These are phyloP conservation scores for Aquilaria malaccensis DNA, from an alignment of 345 rosid genomes.

Conservation along the genomic window DNA sequence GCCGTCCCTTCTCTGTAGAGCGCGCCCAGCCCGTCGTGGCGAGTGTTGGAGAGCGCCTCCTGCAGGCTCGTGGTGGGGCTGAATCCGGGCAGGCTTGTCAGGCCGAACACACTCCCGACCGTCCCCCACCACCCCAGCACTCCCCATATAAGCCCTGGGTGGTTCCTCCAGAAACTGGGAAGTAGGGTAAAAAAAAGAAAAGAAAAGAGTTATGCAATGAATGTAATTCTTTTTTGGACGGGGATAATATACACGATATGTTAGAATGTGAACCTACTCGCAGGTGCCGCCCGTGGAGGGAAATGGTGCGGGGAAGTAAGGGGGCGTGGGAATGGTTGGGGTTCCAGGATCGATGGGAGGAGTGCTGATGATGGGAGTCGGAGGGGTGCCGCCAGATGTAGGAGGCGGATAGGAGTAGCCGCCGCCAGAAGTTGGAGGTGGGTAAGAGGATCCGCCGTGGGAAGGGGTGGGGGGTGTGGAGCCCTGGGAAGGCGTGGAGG, in stretches of 20 bases:
- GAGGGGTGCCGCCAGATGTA: slow-evolving; percentile 24
- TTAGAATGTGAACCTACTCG: slow-evolving; percentile 47
- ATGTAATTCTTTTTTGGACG: background rate
- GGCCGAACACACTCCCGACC: slow-evolving; percentile 57
- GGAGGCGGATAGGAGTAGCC: slow-evolving; percentile 17
- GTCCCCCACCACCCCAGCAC: slow-evolving; percentile 91
- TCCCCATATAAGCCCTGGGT: slow-evolving; percentile 74
- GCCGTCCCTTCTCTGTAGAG: slow-evolving; percentile 97
- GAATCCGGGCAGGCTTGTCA: slow-evolving; percentile 40
- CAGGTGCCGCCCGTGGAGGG: slow-evolving; percentile 68
- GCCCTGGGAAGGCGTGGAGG: slow-evolving; percentile 14
- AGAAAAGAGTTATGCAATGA: background rate
- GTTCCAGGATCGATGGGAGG: slow-evolving; percentile 32
- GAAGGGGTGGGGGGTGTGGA: slow-evolving; percentile 44
- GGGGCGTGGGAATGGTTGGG: slow-evolving; percentile 37
- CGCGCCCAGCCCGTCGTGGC: slow-evolving; percentile 52
- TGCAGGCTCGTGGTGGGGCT: slow-evolving; percentile 58
- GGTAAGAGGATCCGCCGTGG: slow-evolving; percentile 39
- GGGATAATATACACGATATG: background rate
- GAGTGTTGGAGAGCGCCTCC: slow-evolving; percentile 80
- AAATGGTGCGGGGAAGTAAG: slow-evolving; percentile 54
- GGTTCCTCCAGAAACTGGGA: slow-evolving; percentile 85
- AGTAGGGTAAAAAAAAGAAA: too few species aligned
- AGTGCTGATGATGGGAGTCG: slow-evolving; percentile 34
- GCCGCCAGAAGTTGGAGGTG: slow-evolving; percentile 39